Evolutionary conservation across 306 rosid species (phyloP), one percentile per base, ranked within the genome.

Genomic region (Urtica urens): DNA sequence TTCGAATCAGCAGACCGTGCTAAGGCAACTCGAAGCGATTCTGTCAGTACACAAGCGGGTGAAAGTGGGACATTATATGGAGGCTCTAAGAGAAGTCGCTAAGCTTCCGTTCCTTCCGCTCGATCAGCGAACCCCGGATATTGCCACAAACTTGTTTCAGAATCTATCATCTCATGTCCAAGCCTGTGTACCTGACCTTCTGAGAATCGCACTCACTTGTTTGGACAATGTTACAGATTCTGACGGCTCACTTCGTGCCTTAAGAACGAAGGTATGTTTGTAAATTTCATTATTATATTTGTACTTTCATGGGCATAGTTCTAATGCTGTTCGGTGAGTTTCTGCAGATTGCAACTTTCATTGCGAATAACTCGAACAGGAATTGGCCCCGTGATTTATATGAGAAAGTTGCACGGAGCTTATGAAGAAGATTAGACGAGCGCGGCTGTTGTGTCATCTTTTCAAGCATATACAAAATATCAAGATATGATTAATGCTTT

Each of bases 351-450:
- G 82, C 93, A 15, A 77, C 65, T 66, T 85, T 90, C 61, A 79
- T 90, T 57, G 99, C 99, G 15, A 90, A 81, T 53, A 90, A 90
- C 57, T 62, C 78, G 25, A 85, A 64, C 35, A 71, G 92, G 71
- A 85, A 85, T 26, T 90, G 95, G 99, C 99, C 99, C 11, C 85
- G 81, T 4, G 99, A 90, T 69, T 71, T 90, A 73, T 90, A 77
- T 0, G 95, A 85, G 51, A 90, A 87, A 63, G 85, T 85, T 53
- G 95, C 95, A 19, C 84, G 66, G 63, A 85, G 78, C 81, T 66
- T 90, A 72, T 90, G 77, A 85, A 68, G 46, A 57, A 59, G 40
- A 3, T 35, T 8, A 1, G 7, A 31, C 37, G 37, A 31, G 10
- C 1, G 10, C 10, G 37, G n/a, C n/a, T n/a, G n/a, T n/a, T n/a